Conservation (phyloP, 768 basidiomycete species). For the Plicaturopsis crispa region DNA sequence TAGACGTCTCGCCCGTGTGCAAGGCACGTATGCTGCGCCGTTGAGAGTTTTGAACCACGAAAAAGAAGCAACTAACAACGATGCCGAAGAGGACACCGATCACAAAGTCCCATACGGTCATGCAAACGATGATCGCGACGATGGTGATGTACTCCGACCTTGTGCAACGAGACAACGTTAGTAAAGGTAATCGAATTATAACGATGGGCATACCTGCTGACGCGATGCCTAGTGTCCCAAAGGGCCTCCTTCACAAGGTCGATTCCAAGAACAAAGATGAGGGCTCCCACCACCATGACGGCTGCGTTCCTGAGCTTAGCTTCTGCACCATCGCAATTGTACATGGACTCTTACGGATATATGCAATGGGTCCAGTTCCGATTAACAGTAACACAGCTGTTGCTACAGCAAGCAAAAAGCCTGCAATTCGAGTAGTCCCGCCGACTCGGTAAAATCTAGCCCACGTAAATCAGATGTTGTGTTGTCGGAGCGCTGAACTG, state of each 20-base stretch:
- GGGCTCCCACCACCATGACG: constrained; percentile 82
- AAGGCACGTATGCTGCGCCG: constrained; percentile 76
- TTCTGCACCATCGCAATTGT: constrained; percentile 1
- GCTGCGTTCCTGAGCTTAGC: constrained; percentile 34
- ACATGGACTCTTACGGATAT: constrained; percentile 58
- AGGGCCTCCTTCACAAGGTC: constrained; percentile 93
- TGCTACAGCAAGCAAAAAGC: constrained; percentile 75
- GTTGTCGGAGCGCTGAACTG: not conserved
- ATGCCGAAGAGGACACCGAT: constrained; percentile 91
- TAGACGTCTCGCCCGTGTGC: constrained; percentile 74
- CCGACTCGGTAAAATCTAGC: constrained; percentile 87
- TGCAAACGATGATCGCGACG: constrained; percentile 78
- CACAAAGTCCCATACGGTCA: constrained; percentile 95
- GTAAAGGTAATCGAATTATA: not conserved
- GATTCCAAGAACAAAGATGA: constrained; percentile 92
- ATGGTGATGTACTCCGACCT: constrained; percentile 82
- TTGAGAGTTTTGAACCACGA: constrained; percentile 93
- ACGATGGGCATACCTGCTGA: constrained; percentile 49
- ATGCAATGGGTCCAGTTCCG: constrained; percentile 88
- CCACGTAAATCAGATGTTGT: too few species aligned
- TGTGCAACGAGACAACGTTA: constrained; percentile 6
- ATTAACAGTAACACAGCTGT: constrained; percentile 67
- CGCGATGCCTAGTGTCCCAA: constrained; percentile 91
- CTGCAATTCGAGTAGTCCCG: constrained; percentile 76
- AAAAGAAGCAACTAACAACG: constrained; percentile 89